Base-by-base conservation (phyloP, 805 yeast species). In the Saturnispora ahearnii region DNA sequence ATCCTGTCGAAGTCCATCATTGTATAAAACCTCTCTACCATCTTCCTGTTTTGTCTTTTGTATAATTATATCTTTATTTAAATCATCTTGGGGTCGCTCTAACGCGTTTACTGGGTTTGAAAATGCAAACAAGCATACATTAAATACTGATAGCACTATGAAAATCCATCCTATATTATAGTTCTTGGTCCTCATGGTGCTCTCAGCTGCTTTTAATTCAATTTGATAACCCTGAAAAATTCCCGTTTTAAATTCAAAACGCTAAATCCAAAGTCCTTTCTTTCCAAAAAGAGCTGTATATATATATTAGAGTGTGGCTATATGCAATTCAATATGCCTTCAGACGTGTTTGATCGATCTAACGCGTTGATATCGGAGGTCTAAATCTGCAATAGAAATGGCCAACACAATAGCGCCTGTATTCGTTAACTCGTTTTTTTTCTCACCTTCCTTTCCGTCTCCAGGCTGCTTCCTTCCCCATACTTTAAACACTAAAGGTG, bases 1-100 rank as follows among this genome's bases (percentile, higher is more conserved):
- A 36, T 42, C 50, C 41, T 15, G 24, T 15, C 45, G 30, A n/a
- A 30, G 11, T 11, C 40, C 50, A 13, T 47, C 50, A 26, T 47
- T 46, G 40, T 46, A 45, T 22, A 28, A 26, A 9, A n/a, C 10
- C 4, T 45, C 40, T 29, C 43, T 42, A 11, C 10, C 11, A 21
- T 28, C 15, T 8, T 18, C 29, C 6, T 26, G 29, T 26, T 26
- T 5, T 8, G 29, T 15, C 5, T 28, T 36, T 24, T 28, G 34
- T 11, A 18, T 24, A 7, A 29, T 42, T 0, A 30, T 26, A 30
- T 31, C 15, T 21, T 42, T 38, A 24, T 38, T 38, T 8, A 13
- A 22, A n/a, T 38, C 42, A 5, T 38, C 12, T 22, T 24, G 42
- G 28, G 30, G 30, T 38, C 42, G 28, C 11, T 38, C 42, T 24